Evolutionary conservation across 2,329 filamentous ascomycete genomes (phyloP).

Genomic region (Madurella fahalii): DNA sequence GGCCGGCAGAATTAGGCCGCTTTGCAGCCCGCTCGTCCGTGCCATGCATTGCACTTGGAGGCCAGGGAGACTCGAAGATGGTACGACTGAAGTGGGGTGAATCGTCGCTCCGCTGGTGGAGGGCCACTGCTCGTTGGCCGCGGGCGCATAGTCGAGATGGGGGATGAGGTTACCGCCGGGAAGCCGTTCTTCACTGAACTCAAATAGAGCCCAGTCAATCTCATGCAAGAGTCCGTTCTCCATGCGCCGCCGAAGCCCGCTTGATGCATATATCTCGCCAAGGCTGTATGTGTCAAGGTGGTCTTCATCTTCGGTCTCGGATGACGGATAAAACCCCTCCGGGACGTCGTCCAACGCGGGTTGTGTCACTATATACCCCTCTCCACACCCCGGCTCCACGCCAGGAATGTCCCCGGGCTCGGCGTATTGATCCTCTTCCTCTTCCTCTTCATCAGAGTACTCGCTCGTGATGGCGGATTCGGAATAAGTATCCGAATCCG

Average conservation of each 20-base stretch:
- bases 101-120: slow-evolving; percentile 25
- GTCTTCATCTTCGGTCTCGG: slow-evolving; percentile 69
- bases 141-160: slow-evolving; percentile 10
- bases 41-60: slow-evolving; percentile 83
- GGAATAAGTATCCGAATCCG: slow-evolving; percentile 52
- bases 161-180: slow-evolving; percentile 70
- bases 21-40: slow-evolving; percentile 78
- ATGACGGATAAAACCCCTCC: slow-evolving; percentile 74
- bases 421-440: slow-evolving; percentile 52
- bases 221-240: slow-evolving; percentile 75
- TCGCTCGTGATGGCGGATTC: slow-evolving; percentile 52
- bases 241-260: slow-evolving; percentile 74
- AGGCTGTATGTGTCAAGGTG: slow-evolving; percentile 77
- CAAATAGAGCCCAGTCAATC: slow-evolving; percentile 92
- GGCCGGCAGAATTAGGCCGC: slow-evolving; percentile 70
- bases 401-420: slow-evolving; percentile 75
- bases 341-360: slow-evolving; percentile 85
- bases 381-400: slow-evolving; percentile 68
- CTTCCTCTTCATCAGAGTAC: slow-evolving; percentile 44
- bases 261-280: slow-evolving; percentile 83
- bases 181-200: slow-evolving; percentile 66
- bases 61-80: slow-evolving; percentile 61
- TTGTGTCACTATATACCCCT: slow-evolving; percentile 80
- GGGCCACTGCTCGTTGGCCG: background rate
- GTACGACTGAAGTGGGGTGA: slow-evolving; percentile 56